Evolutionary conservation across 768 basidiomycete genomes (phyloP).

Genomic region (Boletus tomentosulus): DNA sequence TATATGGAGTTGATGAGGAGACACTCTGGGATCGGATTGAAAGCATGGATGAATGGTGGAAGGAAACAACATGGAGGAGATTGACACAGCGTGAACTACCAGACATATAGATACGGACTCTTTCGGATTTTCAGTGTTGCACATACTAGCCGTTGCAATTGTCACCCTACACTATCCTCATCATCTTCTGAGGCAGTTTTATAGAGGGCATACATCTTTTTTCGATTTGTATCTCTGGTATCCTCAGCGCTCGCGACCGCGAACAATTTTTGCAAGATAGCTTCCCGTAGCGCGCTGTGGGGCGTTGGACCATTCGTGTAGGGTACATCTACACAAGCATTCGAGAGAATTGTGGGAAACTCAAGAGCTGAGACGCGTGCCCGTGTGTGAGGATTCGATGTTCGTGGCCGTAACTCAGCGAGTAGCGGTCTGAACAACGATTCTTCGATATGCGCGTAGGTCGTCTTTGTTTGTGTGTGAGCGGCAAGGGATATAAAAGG

Average conservation of each 20-base stretch:
- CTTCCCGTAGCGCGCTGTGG: constrained; percentile 42
- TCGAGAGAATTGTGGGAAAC: constrained; percentile 45
- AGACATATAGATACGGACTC: constrained; percentile 41
- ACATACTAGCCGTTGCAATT: background rate
- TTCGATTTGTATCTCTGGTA: constrained; percentile 73
- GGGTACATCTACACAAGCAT: constrained; percentile 49
- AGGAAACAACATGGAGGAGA: constrained; percentile 83
- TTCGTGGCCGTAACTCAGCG: constrained; percentile 40
- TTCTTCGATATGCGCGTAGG: constrained; percentile 70
- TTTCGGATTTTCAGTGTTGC: background rate
- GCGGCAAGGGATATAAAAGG: constrained; percentile 78
- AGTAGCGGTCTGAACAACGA: constrained; percentile 70
- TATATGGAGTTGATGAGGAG: constrained; percentile 84
- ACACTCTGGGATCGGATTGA: constrained; percentile 79
- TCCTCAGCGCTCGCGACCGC: constrained; percentile 67
- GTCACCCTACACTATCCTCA: constrained; percentile 28
- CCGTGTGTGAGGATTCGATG: constrained; percentile 46
- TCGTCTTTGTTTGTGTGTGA: constrained; percentile 55
- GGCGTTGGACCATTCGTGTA: constrained; percentile 35
- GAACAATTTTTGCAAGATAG: constrained; percentile 62
- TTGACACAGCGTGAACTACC: constrained; percentile 81
- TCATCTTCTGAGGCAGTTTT: constrained; percentile 51
- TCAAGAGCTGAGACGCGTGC: constrained; percentile 29
- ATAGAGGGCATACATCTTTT: constrained; percentile 82
- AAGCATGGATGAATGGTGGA: constrained; percentile 89